Base-by-base conservation (phyloP, 768 basidiomycete species). In the Naganishia antarctica region DNA sequence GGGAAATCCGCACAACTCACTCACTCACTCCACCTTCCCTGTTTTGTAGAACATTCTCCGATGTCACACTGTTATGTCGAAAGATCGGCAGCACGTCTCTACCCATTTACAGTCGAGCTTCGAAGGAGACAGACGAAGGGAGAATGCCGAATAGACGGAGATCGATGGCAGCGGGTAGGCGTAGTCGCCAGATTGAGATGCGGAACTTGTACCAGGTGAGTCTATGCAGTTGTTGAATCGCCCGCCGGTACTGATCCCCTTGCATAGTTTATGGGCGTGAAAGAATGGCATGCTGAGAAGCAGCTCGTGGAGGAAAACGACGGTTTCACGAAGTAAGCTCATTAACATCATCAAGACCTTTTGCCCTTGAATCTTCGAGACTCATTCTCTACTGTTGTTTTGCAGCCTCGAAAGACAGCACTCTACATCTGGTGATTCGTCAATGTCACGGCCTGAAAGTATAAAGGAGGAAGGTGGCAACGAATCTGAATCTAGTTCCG, bases 41-140 rank as follows among this genome's bases (percentile, higher is more conserved):
- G n/a, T n/a, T n/a, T n/a, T n/a, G n/a, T n/a, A 78, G 77, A 1
- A 85, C 87, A 15, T 97, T 99, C 81, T 93, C 92, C 62, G 96
- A 99, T 73, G 94, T 99, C 48, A 87, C 91, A 5, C 79, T 99
- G 40, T 84, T 91, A 48, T 98, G 93, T 75, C 90, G 92, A 71
- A 83, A 90, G 60, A 88, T 87, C 1, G 94, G 96, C 11, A 87
- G 87, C 7, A 99, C 96, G 0, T 88, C 68, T 25, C 66, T 77
- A 9, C 71, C 76, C 0, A 23, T 67, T 7, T 58, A 66, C 48
- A 69, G 69, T 45, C 67, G 68, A 60, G 66, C 66, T 44, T 31
- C 60, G 25, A 68, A 65, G 23, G 65, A 60, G 16, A 66, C 70
- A 65, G 43, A 70, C 60, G n/a, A 70, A 41, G 59, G 66, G 60